A percentile compares a stretch with the other conserved stretches of the same genome.
Conservation (phyloP, 495 filamentous ascomycete genomes). For the Collariella sp. region DNA sequence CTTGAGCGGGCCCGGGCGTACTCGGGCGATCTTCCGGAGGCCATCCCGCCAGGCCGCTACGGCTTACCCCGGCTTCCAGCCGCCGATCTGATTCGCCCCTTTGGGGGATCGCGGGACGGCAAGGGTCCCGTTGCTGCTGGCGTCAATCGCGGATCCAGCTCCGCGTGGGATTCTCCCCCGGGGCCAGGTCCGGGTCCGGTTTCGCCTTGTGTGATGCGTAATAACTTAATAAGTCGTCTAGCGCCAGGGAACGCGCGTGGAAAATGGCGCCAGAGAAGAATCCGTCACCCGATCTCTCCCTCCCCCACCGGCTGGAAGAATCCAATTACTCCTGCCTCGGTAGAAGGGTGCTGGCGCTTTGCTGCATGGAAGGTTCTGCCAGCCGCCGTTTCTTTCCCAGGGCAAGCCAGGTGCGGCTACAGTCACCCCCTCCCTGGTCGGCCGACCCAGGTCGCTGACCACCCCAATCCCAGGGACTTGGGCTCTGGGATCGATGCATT, state of each 20-base stretch:
- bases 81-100: not conserved
- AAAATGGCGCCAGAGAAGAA: too few relatives aligned
- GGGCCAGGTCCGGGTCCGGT: too few relatives aligned
- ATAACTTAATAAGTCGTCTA: not conserved
- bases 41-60: constrained; percentile 11
- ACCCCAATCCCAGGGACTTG: not conserved
- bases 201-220: not conserved
- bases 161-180: too few relatives aligned
- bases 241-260: not conserved
- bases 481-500: not conserved
- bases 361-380: too few relatives aligned
- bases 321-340: not conserved
- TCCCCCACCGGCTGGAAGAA: not conserved
- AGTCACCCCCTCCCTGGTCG: not conserved
- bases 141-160: too few relatives aligned
- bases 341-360: not conserved
- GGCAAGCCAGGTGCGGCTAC: not conserved
- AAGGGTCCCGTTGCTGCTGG: not conserved
- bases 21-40: constrained; percentile 8
- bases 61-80: not conserved
- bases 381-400: not conserved
- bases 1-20: not conserved
- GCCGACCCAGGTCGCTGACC: not conserved
- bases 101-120: not conserved
- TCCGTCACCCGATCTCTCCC: not conserved